These are phyloP conservation scores for Fusarium buharicum DNA, from an alignment of 2,329 filamentous ascomycete genomes.

Conservation along the genomic window DNA sequence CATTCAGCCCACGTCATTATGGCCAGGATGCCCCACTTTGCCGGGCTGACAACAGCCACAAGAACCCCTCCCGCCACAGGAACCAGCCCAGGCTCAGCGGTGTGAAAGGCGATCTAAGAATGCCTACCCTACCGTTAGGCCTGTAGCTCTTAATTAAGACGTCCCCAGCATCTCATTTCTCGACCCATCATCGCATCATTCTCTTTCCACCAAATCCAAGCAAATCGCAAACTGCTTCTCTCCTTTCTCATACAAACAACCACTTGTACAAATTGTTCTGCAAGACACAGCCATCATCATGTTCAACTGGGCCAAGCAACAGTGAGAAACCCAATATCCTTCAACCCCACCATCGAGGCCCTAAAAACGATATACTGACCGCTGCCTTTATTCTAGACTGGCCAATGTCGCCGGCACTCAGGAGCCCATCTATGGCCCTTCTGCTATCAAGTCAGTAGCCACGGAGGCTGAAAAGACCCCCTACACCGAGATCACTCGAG, in stretches of 20 bases:
- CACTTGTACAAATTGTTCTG: neutral
- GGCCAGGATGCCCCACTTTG: conserved; percentile 17
- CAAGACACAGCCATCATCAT: conserved; percentile 59
- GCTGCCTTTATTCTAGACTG: conserved; percentile 58
- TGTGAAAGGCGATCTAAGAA: conserved; percentile 36
- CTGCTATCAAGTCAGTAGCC: conserved; percentile 86
- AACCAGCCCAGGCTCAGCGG: conserved; percentile 23
- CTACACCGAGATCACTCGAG: conserved; percentile 80
- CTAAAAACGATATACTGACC: conserved; percentile 35
- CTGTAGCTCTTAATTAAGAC: conserved; percentile 32
- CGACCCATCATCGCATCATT: conserved; percentile 38
- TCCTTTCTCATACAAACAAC: conserved; percentile 3
- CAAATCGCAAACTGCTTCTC: conserved; percentile 3
- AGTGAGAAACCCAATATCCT: conserved; percentile 64
- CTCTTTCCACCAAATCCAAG: conserved; percentile 15
- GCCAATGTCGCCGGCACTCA: conserved; percentile 91
- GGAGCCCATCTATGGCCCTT: conserved; percentile 93
- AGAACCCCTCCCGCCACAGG: conserved; percentile 23
- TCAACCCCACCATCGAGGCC: conserved; percentile 23
- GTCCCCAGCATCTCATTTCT: conserved; percentile 38
- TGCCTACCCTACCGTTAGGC: neutral
- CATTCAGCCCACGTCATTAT: conserved; percentile 32
- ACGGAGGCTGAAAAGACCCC: conserved; percentile 80
- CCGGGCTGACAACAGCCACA: conserved; percentile 31
- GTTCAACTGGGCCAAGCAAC: conserved; percentile 96